Conservation (phyloP, 352 stramenopile genomes). For the Globisporangium radiosum region DNA sequence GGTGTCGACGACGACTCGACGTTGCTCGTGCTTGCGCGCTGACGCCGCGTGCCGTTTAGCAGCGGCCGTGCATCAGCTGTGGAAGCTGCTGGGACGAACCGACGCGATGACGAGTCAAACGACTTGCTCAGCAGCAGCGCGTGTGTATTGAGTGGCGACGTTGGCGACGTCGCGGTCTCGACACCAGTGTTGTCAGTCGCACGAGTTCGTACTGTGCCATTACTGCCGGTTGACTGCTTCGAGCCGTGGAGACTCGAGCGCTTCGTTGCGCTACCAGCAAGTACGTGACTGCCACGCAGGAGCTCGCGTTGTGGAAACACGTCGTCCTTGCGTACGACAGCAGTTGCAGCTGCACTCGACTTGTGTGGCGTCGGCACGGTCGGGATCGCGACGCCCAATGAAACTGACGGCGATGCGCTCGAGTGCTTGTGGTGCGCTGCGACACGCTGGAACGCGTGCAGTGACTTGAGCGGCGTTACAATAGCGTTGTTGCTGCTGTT, state of each 20-base stretch:
- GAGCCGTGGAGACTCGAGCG: too few relatives aligned
- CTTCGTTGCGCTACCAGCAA: too few relatives aligned
- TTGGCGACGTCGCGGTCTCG: too few relatives aligned
- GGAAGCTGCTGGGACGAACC: neutral
- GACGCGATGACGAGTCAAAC: neutral
- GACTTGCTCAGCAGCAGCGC: neutral
- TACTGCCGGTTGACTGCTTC: too few relatives aligned
- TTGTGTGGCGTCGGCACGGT: neutral
- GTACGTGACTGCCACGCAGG: too few relatives aligned
- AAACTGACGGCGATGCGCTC: neutral
- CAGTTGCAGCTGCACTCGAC: too few relatives aligned
- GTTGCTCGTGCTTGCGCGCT: conserved; percentile 1
- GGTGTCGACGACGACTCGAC: neutral
- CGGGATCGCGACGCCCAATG: neutral
- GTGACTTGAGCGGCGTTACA: neutral
- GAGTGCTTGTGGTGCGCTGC: neutral
- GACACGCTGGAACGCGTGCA: neutral
- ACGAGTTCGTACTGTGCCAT: neutral
- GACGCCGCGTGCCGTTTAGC: neutral
- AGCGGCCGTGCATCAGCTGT: neutral
- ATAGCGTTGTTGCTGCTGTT: neutral
- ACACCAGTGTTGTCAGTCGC: neutral
- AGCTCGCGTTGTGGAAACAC: too few relatives aligned
- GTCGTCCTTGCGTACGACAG: too few relatives aligned
- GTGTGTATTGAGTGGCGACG: neutral